phyloP scores from a whole-genome alignment of 257 asterid species.

The Penstemon davidsonii region DNA sequence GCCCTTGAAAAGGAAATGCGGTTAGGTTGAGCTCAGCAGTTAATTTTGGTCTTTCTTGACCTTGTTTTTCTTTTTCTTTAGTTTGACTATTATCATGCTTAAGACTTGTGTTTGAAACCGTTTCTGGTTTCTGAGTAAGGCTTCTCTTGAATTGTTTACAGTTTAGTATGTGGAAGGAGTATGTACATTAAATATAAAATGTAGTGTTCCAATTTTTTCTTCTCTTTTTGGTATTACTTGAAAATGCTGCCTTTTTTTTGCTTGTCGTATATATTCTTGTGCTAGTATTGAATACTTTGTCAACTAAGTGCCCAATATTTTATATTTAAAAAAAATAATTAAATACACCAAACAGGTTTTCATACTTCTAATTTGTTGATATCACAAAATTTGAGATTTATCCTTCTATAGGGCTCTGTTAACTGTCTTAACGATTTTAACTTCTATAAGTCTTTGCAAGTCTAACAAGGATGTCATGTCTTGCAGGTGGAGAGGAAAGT shows the following conservation, averaged over 20 bases:
- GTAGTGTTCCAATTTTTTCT: not conserved
- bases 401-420: not conserved
- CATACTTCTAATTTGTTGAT: constrained; percentile 1
- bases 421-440: constrained; percentile 1
- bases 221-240: not conserved
- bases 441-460: not conserved
- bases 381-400: constrained; percentile 1
- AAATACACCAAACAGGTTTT: constrained; percentile 2
- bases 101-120: constrained; percentile 4
- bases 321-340: not conserved
- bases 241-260: constrained; percentile 4
- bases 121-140: not conserved
- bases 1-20: no score
- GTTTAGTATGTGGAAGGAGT: not conserved
- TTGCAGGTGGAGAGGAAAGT: constrained; percentile 87
- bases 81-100: not conserved
- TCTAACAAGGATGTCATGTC: constrained; percentile 23
- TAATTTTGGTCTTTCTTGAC: not conserved
- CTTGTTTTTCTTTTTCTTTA: not conserved
- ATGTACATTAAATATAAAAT: not conserved
- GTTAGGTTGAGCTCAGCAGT: no score
- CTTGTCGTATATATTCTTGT: constrained; percentile 6
- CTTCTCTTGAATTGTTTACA: not conserved
- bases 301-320: not conserved
- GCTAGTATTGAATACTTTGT: not conserved